phyloP scores from a whole-genome alignment of 2,329 filamentous ascomycete species.

The Berkeleyomyces basicola region DNA sequence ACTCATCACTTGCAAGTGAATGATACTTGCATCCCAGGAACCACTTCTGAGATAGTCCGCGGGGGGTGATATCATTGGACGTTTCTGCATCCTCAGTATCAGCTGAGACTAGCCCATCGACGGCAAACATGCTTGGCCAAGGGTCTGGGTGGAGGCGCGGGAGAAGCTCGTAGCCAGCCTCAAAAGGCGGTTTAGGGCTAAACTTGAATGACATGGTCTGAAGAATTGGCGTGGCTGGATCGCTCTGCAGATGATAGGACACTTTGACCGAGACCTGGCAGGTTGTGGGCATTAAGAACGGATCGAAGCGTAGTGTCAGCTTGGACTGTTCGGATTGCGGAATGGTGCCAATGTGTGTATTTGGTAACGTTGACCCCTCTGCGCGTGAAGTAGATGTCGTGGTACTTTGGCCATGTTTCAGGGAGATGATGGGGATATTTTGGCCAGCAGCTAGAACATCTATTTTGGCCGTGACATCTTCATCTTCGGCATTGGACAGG shows the following conservation, averaged over 20 bases:
- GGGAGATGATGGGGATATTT: constrained; percentile 29
- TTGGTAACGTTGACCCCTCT: constrained; percentile 28
- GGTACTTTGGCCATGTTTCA: constrained; percentile 24
- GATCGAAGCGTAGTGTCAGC: constrained; percentile 33
- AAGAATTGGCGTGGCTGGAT: constrained; percentile 63
- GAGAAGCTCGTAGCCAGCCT: constrained; percentile 76
- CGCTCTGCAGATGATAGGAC: constrained; percentile 62
- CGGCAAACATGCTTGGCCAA: constrained; percentile 79
- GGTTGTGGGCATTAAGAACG: constrained; percentile 32
- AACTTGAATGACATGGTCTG: constrained; percentile 55
- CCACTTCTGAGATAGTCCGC: constrained; percentile 68
- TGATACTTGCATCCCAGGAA: constrained; percentile 54
- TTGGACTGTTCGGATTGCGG: constrained; percentile 26
- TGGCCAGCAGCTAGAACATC: constrained; percentile 51
- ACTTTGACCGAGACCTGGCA: constrained; percentile 58
- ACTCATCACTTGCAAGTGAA: constrained; percentile 60
- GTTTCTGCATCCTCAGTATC: constrained; percentile 21
- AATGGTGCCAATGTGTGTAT: constrained; percentile 31
- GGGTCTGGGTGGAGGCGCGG: constrained; percentile 59
- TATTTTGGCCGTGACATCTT: constrained; percentile 54
- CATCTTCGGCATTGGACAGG: constrained; percentile 68
- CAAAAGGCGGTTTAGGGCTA: constrained; percentile 66
- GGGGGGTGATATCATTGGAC: constrained; percentile 18
- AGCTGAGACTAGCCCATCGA: constrained; percentile 26
- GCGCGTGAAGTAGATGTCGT: constrained; percentile 20